Base-by-base conservation (phyloP, 495 filamentous ascomycete species). In the Choiromyces venosus region DNA sequence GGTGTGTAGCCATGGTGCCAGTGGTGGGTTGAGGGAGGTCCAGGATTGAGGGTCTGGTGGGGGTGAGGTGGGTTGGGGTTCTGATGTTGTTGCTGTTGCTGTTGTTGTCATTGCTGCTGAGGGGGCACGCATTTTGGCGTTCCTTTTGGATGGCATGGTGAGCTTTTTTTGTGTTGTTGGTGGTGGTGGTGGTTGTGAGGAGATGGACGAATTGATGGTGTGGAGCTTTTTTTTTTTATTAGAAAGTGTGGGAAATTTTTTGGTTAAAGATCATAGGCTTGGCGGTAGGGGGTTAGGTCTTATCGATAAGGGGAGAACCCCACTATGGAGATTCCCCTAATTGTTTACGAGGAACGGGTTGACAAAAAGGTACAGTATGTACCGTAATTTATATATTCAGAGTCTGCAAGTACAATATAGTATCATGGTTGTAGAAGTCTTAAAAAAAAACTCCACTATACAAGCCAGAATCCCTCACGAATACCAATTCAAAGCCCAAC, bases 1-100 rank as follows among this genome's bases (percentile, higher is more conserved):
- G 70, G 95, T 92, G 38, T 94, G 86, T 38, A 93, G 87, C 94
- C 95, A 99, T 88, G 91, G 87, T 71, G 93, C 92, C n/a, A 99
- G 84, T 18, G 89, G 81, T 8, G 92, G 92, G 5, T 86, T 89
- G 38, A 97, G 84, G 9, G 86, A 90, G 81, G 91, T 89, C 94
- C 94, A 97, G 36, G 92, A 87, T 76, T 93, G 83, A 10, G 52
- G 52, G n/a, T 61, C 52, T 61, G 52, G 52, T 29, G 1, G 21
- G 46, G 46, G 46, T 12, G 46, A 52, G 10, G n/a, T 16, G 52
- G n/a, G n/a, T n/a, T n/a, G 4, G 52, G 25, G 52, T 10, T 29
- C 52, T 29, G 52, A 14, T 61, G 52, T n/a, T 12, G 52, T 5
- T 4, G 52, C 25, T 14, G n/a, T 1, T 61, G 52, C 12, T 61